A percentile compares a stretch with the other conserved stretches of the same genome.
phyloP scores from a whole-genome alignment of 148 eudicot genomes.

The Gaultheria prostrata region DNA sequence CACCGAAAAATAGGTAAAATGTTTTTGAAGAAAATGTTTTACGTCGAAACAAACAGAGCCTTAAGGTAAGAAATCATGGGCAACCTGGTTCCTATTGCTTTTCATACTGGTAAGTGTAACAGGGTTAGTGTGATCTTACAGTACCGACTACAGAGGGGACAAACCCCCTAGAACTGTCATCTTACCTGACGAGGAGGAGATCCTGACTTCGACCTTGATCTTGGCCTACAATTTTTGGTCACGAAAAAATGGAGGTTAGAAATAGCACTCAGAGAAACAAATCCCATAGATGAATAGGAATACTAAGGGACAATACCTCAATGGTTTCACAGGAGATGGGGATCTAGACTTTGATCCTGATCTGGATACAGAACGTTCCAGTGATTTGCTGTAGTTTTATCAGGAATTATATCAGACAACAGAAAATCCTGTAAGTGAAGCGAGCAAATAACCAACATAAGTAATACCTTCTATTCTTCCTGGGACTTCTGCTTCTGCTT shows the following conservation, averaged over 20 bases:
- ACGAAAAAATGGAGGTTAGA: background rate
- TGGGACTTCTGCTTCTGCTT: constrained; percentile 53
- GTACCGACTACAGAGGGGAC: background rate
- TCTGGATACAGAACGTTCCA: constrained; percentile 61
- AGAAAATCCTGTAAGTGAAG: constrained; percentile 3
- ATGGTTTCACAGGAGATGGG: constrained; percentile 64
- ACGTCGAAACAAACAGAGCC: too few relatives aligned
- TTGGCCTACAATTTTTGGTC: constrained; percentile 22
- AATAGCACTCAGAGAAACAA: background rate
- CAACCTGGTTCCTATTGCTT: background rate
- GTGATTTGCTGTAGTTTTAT: constrained; percentile 53
- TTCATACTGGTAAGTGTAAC: background rate
- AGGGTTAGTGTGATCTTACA: too few relatives aligned
- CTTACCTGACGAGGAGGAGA: constrained; percentile 33
- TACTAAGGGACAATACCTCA: constrained; percentile 47
- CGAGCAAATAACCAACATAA: background rate
- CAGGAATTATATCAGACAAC: constrained; percentile 8
- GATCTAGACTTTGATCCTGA: constrained; percentile 74
- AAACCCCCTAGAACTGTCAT: background rate
- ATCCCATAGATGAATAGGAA: background rate
- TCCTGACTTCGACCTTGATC: constrained; percentile 25
- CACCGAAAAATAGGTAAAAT: too few relatives aligned
- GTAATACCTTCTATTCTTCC: constrained; percentile 61
- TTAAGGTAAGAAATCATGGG: background rate
- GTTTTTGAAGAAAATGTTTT: too few relatives aligned